Evolutionary conservation across 257 asterid genomes (phyloP), one percentile per base, ranked within the genome.

Genomic region (Thymus mandschuricus): DNA sequence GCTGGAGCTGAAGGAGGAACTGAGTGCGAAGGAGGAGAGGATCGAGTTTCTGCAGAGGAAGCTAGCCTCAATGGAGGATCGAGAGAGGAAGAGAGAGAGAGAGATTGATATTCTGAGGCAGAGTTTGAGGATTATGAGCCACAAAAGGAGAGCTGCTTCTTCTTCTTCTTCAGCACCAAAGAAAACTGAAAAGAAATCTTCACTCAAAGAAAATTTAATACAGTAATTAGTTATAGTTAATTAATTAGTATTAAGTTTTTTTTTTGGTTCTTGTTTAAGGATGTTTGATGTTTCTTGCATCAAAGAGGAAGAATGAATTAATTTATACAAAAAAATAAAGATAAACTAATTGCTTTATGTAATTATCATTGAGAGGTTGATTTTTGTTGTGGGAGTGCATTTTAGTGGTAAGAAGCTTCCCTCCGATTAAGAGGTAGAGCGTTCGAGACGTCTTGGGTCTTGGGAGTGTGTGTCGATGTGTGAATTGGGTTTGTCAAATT

Each of bases 81-180:
- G 78, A 79, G 94, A 86, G 62, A 67, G 57, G 75, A 87, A 71
- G 76, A 77, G 89, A 48, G 91, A 87, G 66, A 87, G 95, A 35
- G 97, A 94, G 79, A 64, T 89, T 60, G 96, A 89, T 46, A 93
- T 87, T 46, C 67, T 94, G 33, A 83, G 87, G 43, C 97, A 94
- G 52, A 89, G 98, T 76, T 73, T 91, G 79, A 79, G 86, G 79
- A 94, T 91, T 43, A 81, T 89, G 85, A 83, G 94, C 77, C 87
- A 86, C 77, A 79, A 62, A 35, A 87, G 44, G 79, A 85, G 76
- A 78, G 57, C 21, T 21, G 21, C 21, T 21, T 21, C 21, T 21
- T 21, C 21, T 21, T 21, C 21, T 21, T 21, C 21, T 21, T 21
- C 87, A 70, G 30, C 87, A 70, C 27, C 82, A 50, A 83, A 65